Conservation (phyloP, 73 alveolate genomes). For the Paramecium octaurelia region DNA sequence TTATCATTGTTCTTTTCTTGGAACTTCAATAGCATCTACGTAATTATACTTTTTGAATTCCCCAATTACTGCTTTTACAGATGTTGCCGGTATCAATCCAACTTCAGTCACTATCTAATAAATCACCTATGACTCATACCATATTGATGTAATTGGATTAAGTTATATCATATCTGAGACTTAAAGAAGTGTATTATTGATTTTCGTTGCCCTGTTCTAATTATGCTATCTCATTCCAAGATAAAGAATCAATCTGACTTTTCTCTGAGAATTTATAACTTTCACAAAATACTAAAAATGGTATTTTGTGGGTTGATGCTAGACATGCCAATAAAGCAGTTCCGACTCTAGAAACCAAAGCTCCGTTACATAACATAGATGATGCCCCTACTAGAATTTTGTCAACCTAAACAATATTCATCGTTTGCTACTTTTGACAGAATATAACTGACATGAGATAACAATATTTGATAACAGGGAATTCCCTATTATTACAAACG, state of each 20-base stretch:
- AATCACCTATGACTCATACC: neutral
- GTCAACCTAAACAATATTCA: neutral
- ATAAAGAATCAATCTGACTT: conserved; percentile 58
- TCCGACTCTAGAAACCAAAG: conserved; percentile 55
- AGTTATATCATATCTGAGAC: conserved; percentile 58
- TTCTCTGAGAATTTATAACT: conserved; percentile 61
- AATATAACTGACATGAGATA: conserved; percentile 53
- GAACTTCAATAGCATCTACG: conserved; percentile 57
- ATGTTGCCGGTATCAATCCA: conserved; percentile 58
- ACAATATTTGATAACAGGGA: neutral
- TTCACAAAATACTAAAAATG: conserved; percentile 60
- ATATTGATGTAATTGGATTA: conserved; percentile 41
- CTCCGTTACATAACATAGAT: conserved; percentile 59
- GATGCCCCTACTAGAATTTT: conserved; percentile 62
- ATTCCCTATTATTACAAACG: conserved; percentile 19
- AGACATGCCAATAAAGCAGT: conserved; percentile 59
- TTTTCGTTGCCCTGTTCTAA: neutral
- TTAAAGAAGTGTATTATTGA: neutral
- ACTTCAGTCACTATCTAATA: conserved; percentile 54
- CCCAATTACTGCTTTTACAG: conserved; percentile 55
- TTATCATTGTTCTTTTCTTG: neutral
- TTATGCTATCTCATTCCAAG: conserved; percentile 58
- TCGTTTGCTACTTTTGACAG: neutral
- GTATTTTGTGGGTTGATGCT: conserved; percentile 50
- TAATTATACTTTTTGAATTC: conserved; percentile 53